Base-by-base conservation (phyloP, 2,329 filamentous ascomycete species). In the Aspergillus tamarii region DNA sequence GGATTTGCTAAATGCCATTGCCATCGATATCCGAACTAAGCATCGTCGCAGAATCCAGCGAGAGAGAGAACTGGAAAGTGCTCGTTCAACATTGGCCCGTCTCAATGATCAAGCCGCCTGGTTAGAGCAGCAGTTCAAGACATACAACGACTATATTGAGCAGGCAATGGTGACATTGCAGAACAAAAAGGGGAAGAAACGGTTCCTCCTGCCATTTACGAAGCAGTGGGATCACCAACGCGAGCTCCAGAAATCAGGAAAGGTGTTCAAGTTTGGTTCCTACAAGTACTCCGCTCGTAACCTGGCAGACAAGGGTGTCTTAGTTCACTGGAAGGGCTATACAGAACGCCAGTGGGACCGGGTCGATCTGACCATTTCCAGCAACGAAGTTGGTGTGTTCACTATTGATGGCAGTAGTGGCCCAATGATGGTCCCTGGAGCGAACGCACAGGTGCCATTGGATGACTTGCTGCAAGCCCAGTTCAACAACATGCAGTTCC, bases 181-280 rank as follows among this genome's bases (percentile, higher is more conserved):
- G 78, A 97, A 92, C 81, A 96, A 97, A 79, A 97, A 97, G 81
- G 94, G 90, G 66, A 96, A 96, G 82, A 96, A 96, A 78, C 88
- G 91, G 59, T 97, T 97, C 84, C 85, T 97, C 61, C 87, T 99
- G 77, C 95, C 95, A 16, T 99, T 99, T 78, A 97, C 94, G 28
- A 96, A 96, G 75, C 95, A 99, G 79, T 99, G 97, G 87, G 96
- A 97, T 79, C 95, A 99, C 80, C 93, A 98, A 82, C 90, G 93
- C 69, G 95, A 99, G 81, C 89, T 99, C 36, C 93, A 97, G 75
- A 91, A 93, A 63, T 91, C 91, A 9, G 95, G 95, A 32, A 92
- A 94, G 57, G 92, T 96, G 59, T 96, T 96, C 78, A 97, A 97
- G 77, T 99, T 99, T 76, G 95, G 96, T 67, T 96, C 92, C 43